A percentile compares a stretch with the other conserved stretches of the same genome.
Evolutionary conservation across 2,329 filamentous ascomycete species (phyloP).

Genomic region (Exophiala sideris): DNA sequence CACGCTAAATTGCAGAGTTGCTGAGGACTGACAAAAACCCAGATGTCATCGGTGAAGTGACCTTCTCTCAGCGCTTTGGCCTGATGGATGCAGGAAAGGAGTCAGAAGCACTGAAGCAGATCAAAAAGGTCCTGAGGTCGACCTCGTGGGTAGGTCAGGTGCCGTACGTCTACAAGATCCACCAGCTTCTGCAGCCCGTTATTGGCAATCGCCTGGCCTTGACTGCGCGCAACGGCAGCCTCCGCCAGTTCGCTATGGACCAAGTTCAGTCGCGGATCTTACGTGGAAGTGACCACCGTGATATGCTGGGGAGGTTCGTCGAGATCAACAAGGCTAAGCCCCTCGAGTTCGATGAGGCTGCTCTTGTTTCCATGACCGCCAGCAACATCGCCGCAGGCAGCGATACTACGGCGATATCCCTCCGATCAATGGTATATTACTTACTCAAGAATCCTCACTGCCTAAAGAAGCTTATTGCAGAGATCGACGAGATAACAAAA

Average conservation of each 20-base stretch:
- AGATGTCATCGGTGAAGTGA: conserved; percentile 34
- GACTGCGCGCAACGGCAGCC: conserved; percentile 33
- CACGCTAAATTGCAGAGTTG: too few species aligned
- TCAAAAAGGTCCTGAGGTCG: conserved; percentile 34
- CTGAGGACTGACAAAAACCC: conserved; percentile 26
- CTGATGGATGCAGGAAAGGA: conserved; percentile 26
- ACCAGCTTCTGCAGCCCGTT: conserved; percentile 36
- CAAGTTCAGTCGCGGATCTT: conserved; percentile 31
- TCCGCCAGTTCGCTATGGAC: conserved; percentile 25
- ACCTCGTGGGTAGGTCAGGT: conserved; percentile 40
- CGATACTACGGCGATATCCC: conserved; percentile 33
- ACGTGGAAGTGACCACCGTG: conserved; percentile 33
- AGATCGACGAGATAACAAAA: conserved; percentile 41
- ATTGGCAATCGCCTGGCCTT: conserved; percentile 38
- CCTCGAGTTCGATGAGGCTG: conserved; percentile 34
- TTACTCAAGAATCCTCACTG: conserved; percentile 29
- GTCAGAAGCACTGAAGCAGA: conserved; percentile 35
- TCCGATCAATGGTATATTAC: conserved; percentile 34
- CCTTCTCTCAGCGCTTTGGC: conserved; percentile 34
- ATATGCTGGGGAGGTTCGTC: conserved; percentile 39
- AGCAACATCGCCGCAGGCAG: conserved; percentile 36
- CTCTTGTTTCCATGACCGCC: conserved; percentile 32
- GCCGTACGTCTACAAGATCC: conserved; percentile 35
- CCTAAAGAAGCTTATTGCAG: conserved; percentile 43
- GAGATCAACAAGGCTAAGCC: conserved; percentile 35